Percentiles rank a stretch among this genome's conserved stretches.
These are phyloP conservation scores for Cercospora sp. DNA, from an alignment of 2,329 filamentous ascomycete genomes.

Conservation along the genomic window DNA sequence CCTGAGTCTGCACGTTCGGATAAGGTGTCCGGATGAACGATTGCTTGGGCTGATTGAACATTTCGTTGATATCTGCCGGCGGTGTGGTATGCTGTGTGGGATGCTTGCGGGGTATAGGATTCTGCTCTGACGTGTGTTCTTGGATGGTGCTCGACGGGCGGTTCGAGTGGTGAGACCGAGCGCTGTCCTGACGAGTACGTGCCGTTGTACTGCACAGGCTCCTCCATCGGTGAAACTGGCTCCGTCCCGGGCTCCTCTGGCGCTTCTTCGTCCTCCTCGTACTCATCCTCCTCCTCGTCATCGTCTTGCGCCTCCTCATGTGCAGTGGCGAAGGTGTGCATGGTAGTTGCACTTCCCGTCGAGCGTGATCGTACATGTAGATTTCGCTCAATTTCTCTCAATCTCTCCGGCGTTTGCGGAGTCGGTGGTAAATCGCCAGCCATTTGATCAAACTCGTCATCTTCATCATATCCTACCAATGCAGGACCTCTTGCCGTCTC, in stretches of 20 bases:
- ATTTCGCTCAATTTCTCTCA: slow-evolving; percentile 38
- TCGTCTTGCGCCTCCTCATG: slow-evolving; percentile 47
- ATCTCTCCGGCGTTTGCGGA: slow-evolving; percentile 39
- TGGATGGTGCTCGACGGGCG: background rate
- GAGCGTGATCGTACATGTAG: slow-evolving; percentile 55
- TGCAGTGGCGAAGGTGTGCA: slow-evolving; percentile 65
- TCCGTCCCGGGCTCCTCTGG: background rate
- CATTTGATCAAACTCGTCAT: slow-evolving; percentile 27
- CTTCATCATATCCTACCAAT: slow-evolving; percentile 20
- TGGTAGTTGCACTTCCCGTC: slow-evolving; percentile 61
- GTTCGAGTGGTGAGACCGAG: slow-evolving; percentile 15
- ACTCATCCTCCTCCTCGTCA: slow-evolving; percentile 8
- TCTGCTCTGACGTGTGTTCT: slow-evolving; percentile 17
- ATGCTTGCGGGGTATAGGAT: slow-evolving; percentile 11
- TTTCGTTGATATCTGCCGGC: background rate
- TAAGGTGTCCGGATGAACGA: slow-evolving; percentile 10
- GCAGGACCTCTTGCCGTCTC: slow-evolving; percentile 50
- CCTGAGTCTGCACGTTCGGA: slow-evolving; percentile 40
- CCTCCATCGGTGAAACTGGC: slow-evolving; percentile 16
- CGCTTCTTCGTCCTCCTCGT: slow-evolving; percentile 1
- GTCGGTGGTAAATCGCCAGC: slow-evolving; percentile 31
- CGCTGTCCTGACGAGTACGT: slow-evolving; percentile 10
- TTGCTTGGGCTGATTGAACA: slow-evolving; percentile 7
- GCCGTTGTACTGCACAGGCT: background rate
- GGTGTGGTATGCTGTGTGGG: slow-evolving; percentile 9